These are phyloP conservation scores for Nigrograna mackinnonii DNA, from an alignment of 2,329 filamentous ascomycete species.

Conservation along the genomic window DNA sequence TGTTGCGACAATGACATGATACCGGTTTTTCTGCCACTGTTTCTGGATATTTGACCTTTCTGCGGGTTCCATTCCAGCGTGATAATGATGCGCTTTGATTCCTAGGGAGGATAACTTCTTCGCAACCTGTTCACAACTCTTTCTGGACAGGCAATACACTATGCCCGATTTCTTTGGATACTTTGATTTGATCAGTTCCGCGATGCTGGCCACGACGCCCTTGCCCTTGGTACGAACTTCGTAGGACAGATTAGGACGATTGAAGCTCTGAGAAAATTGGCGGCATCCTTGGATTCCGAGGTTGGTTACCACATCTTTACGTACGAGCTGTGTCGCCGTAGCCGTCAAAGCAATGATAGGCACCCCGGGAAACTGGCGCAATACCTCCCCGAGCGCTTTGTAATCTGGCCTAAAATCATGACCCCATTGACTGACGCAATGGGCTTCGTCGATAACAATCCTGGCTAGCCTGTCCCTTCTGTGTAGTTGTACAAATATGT, in stretches of 20 bases:
- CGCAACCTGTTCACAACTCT: constrained; percentile 80
- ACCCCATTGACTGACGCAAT: constrained; percentile 98
- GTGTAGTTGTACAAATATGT: constrained; percentile 70
- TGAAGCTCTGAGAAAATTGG: constrained; percentile 90
- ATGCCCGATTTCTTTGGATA: constrained; percentile 81
- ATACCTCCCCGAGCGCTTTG: constrained; percentile 78
- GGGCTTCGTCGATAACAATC: constrained; percentile 97
- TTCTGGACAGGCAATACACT: constrained; percentile 87
- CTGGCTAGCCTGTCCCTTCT: constrained; percentile 74
- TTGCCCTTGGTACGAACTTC: constrained; percentile 76
- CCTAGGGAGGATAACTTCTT: constrained; percentile 65
- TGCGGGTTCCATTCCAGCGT: constrained; percentile 72
- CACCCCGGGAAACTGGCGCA: constrained; percentile 73
- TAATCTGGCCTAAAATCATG: constrained; percentile 98
- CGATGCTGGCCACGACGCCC: constrained; percentile 59
- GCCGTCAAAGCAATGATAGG: constrained; percentile 95
- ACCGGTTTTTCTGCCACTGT: constrained; percentile 77
- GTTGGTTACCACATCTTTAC: constrained; percentile 87
- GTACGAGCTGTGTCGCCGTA: constrained; percentile 91
- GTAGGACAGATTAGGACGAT: constrained; percentile 92
- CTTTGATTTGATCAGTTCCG: constrained; percentile 68
- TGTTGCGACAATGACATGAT: constrained; percentile 93
- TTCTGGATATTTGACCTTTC: constrained; percentile 74
- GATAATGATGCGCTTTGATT: constrained; percentile 82
- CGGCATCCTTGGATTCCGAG: constrained; percentile 80